phyloP scores from a whole-genome alignment of 345 rosid species.

The Salix koriyanagi region DNA sequence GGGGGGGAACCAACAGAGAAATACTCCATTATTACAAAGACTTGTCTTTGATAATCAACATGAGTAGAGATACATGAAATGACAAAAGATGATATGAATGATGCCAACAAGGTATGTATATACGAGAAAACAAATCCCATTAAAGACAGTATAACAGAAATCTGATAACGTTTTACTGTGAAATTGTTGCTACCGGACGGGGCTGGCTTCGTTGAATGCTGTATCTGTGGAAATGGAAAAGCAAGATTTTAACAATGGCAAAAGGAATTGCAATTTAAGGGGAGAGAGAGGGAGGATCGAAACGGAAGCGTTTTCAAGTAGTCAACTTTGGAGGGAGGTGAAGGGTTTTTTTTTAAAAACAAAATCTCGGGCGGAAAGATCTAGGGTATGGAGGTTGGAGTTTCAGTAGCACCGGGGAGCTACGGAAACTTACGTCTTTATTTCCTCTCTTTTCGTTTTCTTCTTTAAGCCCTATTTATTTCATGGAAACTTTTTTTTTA shows the following conservation, averaged over 20 bases:
- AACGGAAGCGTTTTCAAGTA: background rate
- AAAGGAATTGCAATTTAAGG: background rate
- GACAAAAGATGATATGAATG: no score
- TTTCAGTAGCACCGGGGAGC: conserved; percentile 1
- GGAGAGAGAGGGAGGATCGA: background rate
- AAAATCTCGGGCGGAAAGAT: conserved; percentile 19
- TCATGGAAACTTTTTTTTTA: no score
- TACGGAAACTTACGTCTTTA: background rate
- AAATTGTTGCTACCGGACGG: background rate
- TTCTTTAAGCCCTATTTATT: no score
- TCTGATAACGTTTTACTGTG: background rate
- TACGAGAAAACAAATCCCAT: background rate
- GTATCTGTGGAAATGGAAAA: background rate
- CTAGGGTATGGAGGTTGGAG: conserved; percentile 29
- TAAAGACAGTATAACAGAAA: background rate
- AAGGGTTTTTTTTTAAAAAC: no score
- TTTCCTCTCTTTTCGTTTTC: background rate
- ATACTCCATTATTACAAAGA: background rate
- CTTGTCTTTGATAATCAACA: no score
- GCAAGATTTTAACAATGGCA: background rate
- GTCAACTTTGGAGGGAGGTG: background rate
- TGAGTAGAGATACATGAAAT: no score
- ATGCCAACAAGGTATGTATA: background rate
- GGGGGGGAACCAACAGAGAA: background rate
- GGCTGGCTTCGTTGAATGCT: background rate